These are phyloP conservation scores for Suaeda aralocaspica DNA, from an alignment of 148 eudicot genomes.

Conservation along the genomic window DNA sequence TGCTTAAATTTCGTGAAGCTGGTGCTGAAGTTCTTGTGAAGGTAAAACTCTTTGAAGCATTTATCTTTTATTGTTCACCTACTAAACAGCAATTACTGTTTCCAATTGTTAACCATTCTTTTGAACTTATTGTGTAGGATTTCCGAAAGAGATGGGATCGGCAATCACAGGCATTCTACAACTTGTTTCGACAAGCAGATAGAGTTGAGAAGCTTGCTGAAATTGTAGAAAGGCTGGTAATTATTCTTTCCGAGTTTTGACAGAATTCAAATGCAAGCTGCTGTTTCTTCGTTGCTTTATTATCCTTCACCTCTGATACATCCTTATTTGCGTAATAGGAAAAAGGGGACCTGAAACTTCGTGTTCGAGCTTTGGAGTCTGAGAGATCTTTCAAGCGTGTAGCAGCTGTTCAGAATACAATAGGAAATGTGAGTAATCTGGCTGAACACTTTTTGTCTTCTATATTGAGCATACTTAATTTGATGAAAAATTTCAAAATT, in stretches of 20 bases:
- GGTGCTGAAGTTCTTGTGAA: constrained; percentile 86
- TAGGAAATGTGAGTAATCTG: constrained; percentile 73
- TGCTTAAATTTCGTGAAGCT: constrained; percentile 92
- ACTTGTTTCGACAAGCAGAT: constrained; percentile 93
- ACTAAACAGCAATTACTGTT: background rate
- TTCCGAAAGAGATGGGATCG: constrained; percentile 88
- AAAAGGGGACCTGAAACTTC: constrained; percentile 96
- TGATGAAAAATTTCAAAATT: background rate
- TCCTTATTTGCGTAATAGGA: constrained; percentile 42
- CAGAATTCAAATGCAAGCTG: background rate
- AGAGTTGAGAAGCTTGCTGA: constrained; percentile 83
- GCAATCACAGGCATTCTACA: constrained; percentile 85
- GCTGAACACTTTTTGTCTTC: background rate
- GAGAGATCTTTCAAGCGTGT: constrained; percentile 97
- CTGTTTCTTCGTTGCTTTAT: background rate
- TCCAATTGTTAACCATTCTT: background rate
- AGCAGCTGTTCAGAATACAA: constrained; percentile 89
- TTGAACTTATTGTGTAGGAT: constrained; percentile 50
- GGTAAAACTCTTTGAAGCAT: constrained; percentile 32
- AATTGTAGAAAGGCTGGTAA: constrained; percentile 83
- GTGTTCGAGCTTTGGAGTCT: constrained; percentile 91
- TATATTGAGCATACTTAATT: background rate
- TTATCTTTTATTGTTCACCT: constrained; percentile 9
- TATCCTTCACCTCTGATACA: constrained; percentile 6
- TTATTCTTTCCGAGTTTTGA: constrained; percentile 12